A percentile compares a stretch with the other conserved stretches of the same genome.
These are phyloP conservation scores for Paramecium sonneborni DNA, from an alignment of 73 alveolate genomes.

Conservation along the genomic window DNA sequence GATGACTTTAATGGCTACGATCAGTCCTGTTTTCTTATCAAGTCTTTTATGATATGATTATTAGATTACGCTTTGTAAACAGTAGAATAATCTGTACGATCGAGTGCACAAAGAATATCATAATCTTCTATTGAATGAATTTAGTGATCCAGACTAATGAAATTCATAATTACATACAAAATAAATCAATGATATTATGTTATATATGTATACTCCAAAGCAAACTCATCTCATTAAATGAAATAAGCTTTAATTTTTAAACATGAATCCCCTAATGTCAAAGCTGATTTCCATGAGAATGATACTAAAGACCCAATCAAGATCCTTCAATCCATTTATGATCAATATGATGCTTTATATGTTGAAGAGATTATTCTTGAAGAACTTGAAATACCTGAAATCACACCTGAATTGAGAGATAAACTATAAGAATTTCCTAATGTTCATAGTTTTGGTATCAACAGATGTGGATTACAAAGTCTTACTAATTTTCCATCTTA, in stretches of 20 bases:
- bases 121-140: conserved; percentile 43
- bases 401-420: not conserved
- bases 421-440: not conserved
- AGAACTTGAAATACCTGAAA: conserved; percentile 17
- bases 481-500: not conserved
- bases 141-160: conserved; percentile 44
- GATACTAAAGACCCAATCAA: not conserved
- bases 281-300: not conserved
- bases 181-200: conserved; percentile 28
- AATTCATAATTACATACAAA: conserved; percentile 27
- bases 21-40: conserved; percentile 30
- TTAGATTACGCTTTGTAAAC: conserved; percentile 31
- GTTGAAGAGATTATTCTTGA: conserved; percentile 46
- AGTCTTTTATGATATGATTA: not conserved
- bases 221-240: not conserved
- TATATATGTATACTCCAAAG: not conserved
- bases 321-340: not conserved
- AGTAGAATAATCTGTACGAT: conserved; percentile 13
- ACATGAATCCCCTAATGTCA: not conserved
- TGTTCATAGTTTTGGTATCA: conserved; percentile 7
- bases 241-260: conserved; percentile 15
- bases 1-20: conserved; percentile 54
- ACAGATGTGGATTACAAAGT: conserved; percentile 24
- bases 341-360: not conserved
- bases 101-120: conserved; percentile 13